These are phyloP conservation scores for Xylariaceae sp. DNA, from an alignment of 2,329 filamentous ascomycete genomes.

Conservation along the genomic window DNA sequence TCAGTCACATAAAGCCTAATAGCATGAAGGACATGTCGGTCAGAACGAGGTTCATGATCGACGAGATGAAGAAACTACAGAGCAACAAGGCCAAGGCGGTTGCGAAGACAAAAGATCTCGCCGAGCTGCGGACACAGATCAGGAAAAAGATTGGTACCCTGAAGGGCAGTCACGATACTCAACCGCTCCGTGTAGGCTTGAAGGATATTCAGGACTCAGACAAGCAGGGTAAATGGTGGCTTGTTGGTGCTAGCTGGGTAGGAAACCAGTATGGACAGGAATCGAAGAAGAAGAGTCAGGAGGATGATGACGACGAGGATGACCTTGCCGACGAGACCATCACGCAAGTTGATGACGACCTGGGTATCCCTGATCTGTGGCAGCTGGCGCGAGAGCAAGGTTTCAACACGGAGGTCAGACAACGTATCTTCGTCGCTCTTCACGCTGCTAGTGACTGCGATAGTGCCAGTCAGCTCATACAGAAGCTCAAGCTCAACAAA, in stretches of 20 bases:
- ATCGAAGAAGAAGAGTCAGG: not conserved
- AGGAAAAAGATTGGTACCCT: slow-evolving; percentile 80
- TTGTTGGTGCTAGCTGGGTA: slow-evolving; percentile 89
- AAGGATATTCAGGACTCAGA: slow-evolving; percentile 77
- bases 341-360: slow-evolving; percentile 36
- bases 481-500: slow-evolving; percentile 79
- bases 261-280: slow-evolving; percentile 32
- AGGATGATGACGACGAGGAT: slow-evolving; percentile 32
- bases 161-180: slow-evolving; percentile 52
- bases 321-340: slow-evolving; percentile 13
- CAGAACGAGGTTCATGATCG: slow-evolving; percentile 94
- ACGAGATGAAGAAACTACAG: slow-evolving; percentile 89
- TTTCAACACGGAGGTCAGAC: slow-evolving; percentile 80
- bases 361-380: slow-evolving; percentile 61
- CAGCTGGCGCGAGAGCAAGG: slow-evolving; percentile 74
- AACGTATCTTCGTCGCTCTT: slow-evolving; percentile 88
- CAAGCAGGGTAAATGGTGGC: slow-evolving; percentile 95
- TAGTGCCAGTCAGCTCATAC: slow-evolving; percentile 73
- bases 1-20: slow-evolving; percentile 69
- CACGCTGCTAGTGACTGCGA: slow-evolving; percentile 80
- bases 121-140: slow-evolving; percentile 82
- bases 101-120: slow-evolving; percentile 62
- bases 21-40: slow-evolving; percentile 70
- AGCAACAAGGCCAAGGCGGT: slow-evolving; percentile 85
- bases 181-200: slow-evolving; percentile 75